A percentile compares a stretch with the other conserved stretches of the same genome.
These are phyloP conservation scores for Irpex sp. DNA, from an alignment of 1,284 basidiomycete species.

Conservation along the genomic window DNA sequence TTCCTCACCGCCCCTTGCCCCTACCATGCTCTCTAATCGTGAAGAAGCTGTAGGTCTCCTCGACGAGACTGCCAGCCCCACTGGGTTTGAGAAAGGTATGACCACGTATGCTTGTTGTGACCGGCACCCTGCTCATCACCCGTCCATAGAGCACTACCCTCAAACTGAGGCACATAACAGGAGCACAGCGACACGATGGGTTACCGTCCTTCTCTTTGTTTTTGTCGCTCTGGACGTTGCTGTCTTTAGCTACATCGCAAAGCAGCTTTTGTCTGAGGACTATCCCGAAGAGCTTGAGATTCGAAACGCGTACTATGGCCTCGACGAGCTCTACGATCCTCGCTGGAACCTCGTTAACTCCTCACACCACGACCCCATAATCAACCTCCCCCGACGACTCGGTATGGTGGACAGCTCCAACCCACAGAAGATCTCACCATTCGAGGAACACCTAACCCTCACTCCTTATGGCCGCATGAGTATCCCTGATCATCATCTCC, in stretches of 20 bases:
- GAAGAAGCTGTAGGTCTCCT: conserved; percentile 4
- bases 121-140: neutral
- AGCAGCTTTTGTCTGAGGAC: conserved; percentile 10
- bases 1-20: neutral
- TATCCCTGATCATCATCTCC: conserved; percentile 21
- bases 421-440: conserved; percentile 19
- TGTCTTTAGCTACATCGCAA: conserved; percentile 17
- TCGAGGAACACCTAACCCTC: conserved; percentile 21
- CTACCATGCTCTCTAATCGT: neutral
- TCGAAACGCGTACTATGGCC: conserved; percentile 23
- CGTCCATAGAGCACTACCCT: neutral
- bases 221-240: conserved; percentile 14
- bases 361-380: conserved; percentile 19
- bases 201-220: conserved; percentile 3
- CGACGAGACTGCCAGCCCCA: neutral
- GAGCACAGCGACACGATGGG: neutral
- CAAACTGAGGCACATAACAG: neutral
- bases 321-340: conserved; percentile 21
- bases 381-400: conserved; percentile 21
- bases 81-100: conserved; percentile 4
- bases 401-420: conserved; percentile 19
- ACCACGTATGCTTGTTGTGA: neutral
- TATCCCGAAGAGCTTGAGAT: conserved; percentile 17
- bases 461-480: conserved; percentile 19
- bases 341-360: conserved; percentile 15